A percentile compares a stretch with the other conserved stretches of the same genome.
phyloP scores from a whole-genome alignment of 306 rosid genomes.

The Lupinus albus region DNA sequence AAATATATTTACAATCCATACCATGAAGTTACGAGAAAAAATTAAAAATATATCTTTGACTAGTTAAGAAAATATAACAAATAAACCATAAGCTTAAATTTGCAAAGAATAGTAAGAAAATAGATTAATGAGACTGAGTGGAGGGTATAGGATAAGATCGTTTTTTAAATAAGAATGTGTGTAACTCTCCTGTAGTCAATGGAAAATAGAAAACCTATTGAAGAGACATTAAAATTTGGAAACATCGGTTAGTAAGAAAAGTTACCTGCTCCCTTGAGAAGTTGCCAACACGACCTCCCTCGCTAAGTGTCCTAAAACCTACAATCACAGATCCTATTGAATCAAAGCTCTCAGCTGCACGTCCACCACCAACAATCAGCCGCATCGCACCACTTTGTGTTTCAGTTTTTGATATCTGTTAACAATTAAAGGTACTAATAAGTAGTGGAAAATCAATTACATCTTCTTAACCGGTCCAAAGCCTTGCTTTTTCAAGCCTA shows the following conservation, averaged over 20 bases:
- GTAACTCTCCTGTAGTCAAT: constrained; percentile 5
- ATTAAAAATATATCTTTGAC: background rate
- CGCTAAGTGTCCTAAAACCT: constrained; percentile 97
- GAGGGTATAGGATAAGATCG: too few species aligned
- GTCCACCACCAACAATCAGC: constrained; percentile 97
- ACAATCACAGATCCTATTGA: constrained; percentile 95
- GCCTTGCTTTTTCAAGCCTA: constrained; percentile 1
- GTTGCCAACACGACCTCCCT: constrained; percentile 98
- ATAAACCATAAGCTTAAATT: too few species aligned
- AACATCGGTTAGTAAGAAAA: constrained; percentile 26
- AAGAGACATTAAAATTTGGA: constrained; percentile 12
- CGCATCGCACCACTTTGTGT: constrained; percentile 97
- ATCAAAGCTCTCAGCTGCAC: constrained; percentile 81
- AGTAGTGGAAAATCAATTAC: constrained; percentile 12
- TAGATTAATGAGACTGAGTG: too few species aligned
- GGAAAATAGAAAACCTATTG: constrained; percentile 28
- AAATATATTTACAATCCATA: background rate
- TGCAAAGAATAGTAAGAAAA: too few species aligned
- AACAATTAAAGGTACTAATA: constrained; percentile 30
- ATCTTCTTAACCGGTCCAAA: constrained; percentile 5
- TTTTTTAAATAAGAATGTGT: background rate
- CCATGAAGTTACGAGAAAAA: constrained; percentile 26
- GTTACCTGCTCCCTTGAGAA: constrained; percentile 97
- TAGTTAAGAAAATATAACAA: too few species aligned
- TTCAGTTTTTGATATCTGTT: constrained; percentile 89